Conservation (phyloP, 73 alveolate species). For the Durusdinium trenchii region DNA sequence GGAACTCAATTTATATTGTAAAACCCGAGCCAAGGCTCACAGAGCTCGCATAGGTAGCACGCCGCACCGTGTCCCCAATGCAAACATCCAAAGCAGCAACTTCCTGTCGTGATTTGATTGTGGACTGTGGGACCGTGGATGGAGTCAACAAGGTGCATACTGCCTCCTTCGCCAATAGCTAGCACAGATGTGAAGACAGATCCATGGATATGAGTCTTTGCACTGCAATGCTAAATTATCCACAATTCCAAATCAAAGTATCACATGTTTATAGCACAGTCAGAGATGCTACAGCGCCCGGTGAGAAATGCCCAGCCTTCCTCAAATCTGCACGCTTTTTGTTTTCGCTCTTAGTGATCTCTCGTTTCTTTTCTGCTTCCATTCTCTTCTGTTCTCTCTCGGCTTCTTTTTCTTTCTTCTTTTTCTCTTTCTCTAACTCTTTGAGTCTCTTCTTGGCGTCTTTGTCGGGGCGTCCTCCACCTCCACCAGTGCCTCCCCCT, state of each 20-base stretch:
- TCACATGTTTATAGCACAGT: no score
- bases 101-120: no score
- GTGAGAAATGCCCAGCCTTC: neutral
- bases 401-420: neutral
- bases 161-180: no score
- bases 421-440: neutral
- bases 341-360: neutral
- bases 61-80: constrained; percentile 4
- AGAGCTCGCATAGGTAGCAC: neutral
- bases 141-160: no score
- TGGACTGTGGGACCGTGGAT: no score
- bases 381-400: neutral
- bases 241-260: no score
- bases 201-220: no score
- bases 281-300: no score
- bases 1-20: no score
- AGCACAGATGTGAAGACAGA: no score
- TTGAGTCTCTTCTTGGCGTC: neutral
- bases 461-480: neutral
- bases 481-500: neutral
- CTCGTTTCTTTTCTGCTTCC: neutral
- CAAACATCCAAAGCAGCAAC: neutral
- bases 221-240: no score
- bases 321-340: neutral
- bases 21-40: neutral